A percentile compares a stretch with the other conserved stretches of the same genome.
These are phyloP conservation scores for Fusarium robinianum DNA, from an alignment of 2,329 filamentous ascomycete species.

Conservation along the genomic window DNA sequence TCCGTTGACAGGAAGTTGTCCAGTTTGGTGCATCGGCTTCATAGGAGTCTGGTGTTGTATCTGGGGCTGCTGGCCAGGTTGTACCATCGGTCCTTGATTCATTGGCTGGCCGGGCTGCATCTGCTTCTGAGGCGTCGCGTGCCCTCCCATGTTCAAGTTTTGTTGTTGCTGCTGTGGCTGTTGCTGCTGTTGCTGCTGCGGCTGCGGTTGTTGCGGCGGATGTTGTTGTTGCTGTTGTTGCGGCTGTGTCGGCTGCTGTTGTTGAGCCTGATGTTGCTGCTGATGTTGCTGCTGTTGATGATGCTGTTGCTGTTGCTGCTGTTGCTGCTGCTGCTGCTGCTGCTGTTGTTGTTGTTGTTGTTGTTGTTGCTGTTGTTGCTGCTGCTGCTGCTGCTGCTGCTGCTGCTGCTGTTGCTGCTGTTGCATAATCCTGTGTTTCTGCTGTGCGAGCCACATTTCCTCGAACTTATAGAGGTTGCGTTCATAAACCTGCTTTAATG, in stretches of 20 bases:
- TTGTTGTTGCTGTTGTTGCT: slow-evolving; percentile 40
- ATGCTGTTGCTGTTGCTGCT: slow-evolving; percentile 40
- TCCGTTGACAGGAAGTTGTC: slow-evolving; percentile 45
- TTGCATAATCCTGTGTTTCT: slow-evolving; percentile 57
- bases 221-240: slow-evolving; percentile 45
- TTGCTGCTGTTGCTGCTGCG: slow-evolving; percentile 43
- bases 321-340: slow-evolving; percentile 42
- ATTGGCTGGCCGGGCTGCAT: slow-evolving; percentile 42
- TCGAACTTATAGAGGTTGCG: slow-evolving; percentile 79
- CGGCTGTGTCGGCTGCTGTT: slow-evolving; percentile 50
- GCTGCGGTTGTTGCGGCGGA: slow-evolving; percentile 31
- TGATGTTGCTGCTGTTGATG: slow-evolving; percentile 39
- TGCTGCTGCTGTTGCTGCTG: slow-evolving; percentile 53
- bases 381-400: slow-evolving; percentile 45
- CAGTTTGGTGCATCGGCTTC: slow-evolving; percentile 50
- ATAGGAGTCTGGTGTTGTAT: slow-evolving; percentile 46
- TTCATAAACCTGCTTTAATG: slow-evolving; percentile 76
- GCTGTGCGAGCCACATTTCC: slow-evolving; percentile 63
- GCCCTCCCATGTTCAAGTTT: slow-evolving; percentile 30
- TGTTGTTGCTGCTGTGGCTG: slow-evolving; percentile 41
- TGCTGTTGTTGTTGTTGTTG: slow-evolving; percentile 47
- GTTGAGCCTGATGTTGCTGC: slow-evolving; percentile 45
- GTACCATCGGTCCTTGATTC: slow-evolving; percentile 46
- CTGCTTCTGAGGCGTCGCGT: slow-evolving; percentile 41
- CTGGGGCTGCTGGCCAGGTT: slow-evolving; percentile 33